Percentiles rank a stretch among this genome's conserved stretches.
phyloP scores from a whole-genome alignment of 2,329 filamentous ascomycete species.

The Colletotrichum sojae region DNA sequence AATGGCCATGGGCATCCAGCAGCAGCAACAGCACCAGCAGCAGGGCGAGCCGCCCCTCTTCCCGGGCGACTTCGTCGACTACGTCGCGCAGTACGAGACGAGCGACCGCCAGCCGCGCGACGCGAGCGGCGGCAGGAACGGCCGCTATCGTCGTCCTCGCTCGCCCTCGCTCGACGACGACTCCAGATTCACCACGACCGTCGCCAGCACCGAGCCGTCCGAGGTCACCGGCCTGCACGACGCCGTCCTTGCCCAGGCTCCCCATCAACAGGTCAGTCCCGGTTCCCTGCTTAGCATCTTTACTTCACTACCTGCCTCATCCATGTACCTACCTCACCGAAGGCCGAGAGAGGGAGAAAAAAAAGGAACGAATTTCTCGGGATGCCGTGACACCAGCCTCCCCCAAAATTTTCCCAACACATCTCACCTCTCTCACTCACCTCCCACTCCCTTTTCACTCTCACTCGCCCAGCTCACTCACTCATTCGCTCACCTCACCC shows the following conservation, averaged over 20 bases:
- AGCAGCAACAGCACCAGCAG: constrained; percentile 36
- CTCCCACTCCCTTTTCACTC: constrained; percentile 2
- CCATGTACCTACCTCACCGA: neutral
- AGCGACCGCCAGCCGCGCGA: constrained; percentile 35
- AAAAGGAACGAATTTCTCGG: neutral
- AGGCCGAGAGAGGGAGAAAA: neutral
- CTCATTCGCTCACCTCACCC: constrained; percentile 10
- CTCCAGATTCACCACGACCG: constrained; percentile 34
- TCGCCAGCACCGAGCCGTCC: constrained; percentile 15
- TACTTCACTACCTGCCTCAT: too few relatives aligned
- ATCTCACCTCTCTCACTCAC: constrained; percentile 5
- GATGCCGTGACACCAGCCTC: constrained; percentile 9
- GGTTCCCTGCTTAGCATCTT: neutral
- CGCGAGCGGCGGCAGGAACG: constrained; percentile 6
- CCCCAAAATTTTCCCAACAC: constrained; percentile 8
- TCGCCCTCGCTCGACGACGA: constrained; percentile 40
- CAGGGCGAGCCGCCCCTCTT: constrained; percentile 34
- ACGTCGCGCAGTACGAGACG: constrained; percentile 31
- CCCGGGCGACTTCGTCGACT: constrained; percentile 36
- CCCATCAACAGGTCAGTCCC: constrained; percentile 33
- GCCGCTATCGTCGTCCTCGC: constrained; percentile 36
- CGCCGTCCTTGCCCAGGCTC: constrained; percentile 37
- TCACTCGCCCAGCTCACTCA: constrained; percentile 18
- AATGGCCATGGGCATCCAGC: constrained; percentile 39
- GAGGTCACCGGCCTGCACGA: constrained; percentile 34